phyloP scores from a whole-genome alignment of 2,329 filamentous ascomycete species.

The Coleophoma cylindrospora region DNA sequence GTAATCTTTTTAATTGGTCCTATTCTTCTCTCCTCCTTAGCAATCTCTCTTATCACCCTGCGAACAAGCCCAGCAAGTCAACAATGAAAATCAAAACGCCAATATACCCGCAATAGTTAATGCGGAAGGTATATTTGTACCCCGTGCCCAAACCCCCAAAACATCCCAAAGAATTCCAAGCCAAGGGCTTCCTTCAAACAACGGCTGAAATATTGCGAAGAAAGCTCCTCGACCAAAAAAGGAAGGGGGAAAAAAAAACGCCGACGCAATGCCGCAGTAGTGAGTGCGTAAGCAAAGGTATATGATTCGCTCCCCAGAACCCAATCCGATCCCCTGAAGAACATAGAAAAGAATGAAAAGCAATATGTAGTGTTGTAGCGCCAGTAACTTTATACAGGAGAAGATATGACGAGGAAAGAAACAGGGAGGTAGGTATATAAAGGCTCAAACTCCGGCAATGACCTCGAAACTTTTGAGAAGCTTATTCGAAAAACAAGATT shows the following conservation, averaged over 20 bases:
- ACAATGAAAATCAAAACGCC: neutral
- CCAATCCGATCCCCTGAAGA: neutral
- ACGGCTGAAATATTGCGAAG: neutral
- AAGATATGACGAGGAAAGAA: neutral
- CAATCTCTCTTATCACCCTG: too few relatives aligned
- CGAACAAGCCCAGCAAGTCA: too few relatives aligned
- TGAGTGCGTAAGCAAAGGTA: conserved; percentile 2
- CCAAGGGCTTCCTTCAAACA: neutral
- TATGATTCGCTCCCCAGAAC: neutral
- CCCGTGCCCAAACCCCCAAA: neutral
- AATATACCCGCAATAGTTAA: neutral
- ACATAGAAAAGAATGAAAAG: neutral
- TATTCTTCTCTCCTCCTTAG: too few relatives aligned
- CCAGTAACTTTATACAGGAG: neutral
- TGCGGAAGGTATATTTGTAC: neutral
- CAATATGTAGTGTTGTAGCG: neutral
- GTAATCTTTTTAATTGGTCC: too few relatives aligned
- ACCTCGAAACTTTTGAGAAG: neutral
- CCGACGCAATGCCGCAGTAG: conserved; percentile 1
- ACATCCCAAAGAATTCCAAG: too few relatives aligned
- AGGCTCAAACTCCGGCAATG: neutral
- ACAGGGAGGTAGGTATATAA: neutral
- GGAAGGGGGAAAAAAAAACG: neutral
- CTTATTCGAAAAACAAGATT: conserved; percentile 4
- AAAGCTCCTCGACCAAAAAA: neutral